Evolutionary conservation across 257 asterid genomes (phyloP).

Genomic region (Plantago ovata): DNA sequence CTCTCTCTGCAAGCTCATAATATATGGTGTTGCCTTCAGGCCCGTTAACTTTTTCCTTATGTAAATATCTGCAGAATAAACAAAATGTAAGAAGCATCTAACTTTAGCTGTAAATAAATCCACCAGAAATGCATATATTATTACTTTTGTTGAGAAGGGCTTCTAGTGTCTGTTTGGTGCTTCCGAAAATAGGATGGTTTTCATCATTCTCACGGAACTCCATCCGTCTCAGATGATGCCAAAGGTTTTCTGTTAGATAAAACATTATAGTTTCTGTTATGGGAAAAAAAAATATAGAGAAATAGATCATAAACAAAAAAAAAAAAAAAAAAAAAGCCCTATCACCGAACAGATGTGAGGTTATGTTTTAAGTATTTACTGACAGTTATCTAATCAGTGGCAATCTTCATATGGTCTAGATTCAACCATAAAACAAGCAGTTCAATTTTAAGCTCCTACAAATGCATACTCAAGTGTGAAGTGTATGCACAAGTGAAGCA

Average conservation of each 20-base stretch:
- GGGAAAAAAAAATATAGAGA: neutral
- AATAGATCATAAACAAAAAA: neutral
- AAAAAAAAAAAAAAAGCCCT: neutral
- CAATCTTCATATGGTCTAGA: too few species aligned
- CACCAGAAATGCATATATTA: constrained; percentile 16
- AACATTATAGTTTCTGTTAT: neutral
- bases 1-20: constrained; percentile 97
- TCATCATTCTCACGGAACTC: constrained; percentile 75
- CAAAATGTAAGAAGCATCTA: constrained; percentile 11
- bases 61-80: constrained; percentile 57
- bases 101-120: neutral
- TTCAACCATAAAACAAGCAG: too few species aligned
- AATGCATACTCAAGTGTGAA: neutral
- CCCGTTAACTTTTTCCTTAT: constrained; percentile 73
- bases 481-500: too few species aligned
- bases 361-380: too few species aligned
- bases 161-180: constrained; percentile 58
- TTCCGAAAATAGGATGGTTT: constrained; percentile 61
- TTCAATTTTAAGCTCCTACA: neutral
- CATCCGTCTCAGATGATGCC: constrained; percentile 85
- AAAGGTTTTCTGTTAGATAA: constrained; percentile 59
- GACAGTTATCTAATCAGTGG: too few species aligned
- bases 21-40: constrained; percentile 63
- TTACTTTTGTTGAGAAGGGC: constrained; percentile 90
- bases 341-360: neutral